Evolutionary conservation across 176 grass and related monocot genomes (phyloP).

Genomic region (Ampelocalamus luodianensis): DNA sequence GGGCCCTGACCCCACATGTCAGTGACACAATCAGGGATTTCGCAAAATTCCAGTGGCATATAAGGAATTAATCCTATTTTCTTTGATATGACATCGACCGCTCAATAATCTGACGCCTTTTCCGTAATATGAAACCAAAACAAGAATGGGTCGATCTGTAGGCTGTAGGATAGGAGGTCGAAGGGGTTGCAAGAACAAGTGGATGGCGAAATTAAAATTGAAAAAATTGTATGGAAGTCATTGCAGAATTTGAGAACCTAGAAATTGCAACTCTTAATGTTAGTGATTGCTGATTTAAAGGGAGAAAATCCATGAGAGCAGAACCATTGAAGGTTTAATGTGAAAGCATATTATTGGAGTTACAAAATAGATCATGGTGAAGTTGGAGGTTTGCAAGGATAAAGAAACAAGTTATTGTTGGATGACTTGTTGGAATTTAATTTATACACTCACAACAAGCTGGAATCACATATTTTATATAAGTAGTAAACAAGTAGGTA

Average conservation of each 20-base stretch:
- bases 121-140: neutral
- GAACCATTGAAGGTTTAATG: neutral
- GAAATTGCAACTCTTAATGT: constrained; percentile 1
- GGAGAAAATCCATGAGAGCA: neutral
- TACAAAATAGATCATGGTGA: neutral
- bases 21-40: no score
- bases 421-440: neutral
- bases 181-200: constrained; percentile 24
- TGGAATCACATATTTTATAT: neutral
- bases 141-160: neutral
- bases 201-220: constrained; percentile 23
- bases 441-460: neutral
- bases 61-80: constrained; percentile 10
- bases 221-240: neutral
- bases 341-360: neutral
- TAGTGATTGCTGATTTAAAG: neutral
- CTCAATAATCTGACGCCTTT: neutral
- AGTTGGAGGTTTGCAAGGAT: neutral
- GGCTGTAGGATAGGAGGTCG: neutral
- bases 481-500: neutral
- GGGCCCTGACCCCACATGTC: no score
- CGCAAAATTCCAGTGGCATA: no score
- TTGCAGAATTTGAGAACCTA: constrained; percentile 8
- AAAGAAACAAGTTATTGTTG: constrained; percentile 4
- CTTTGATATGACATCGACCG: neutral